Base-by-base conservation (phyloP, 1,284 basidiomycete species). In the Marasmius sp. region DNA sequence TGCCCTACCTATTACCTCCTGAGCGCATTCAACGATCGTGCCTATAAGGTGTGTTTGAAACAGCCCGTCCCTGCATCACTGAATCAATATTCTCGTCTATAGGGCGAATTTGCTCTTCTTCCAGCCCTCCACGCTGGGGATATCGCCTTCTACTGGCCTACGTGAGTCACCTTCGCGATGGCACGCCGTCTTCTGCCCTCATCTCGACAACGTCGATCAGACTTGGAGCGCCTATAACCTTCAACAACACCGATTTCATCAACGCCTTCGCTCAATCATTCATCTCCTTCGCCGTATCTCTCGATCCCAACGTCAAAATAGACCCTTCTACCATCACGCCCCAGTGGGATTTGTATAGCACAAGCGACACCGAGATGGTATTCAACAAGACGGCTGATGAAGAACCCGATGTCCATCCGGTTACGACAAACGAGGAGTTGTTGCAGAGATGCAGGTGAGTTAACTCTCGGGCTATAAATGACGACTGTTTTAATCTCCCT, bases 1-100 rank as follows among this genome's bases (percentile, higher is more conserved):
- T 73, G 68, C 48, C 71, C 71, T 11, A 65, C 67, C 8, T 71
- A 68, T 60, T 64, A 52, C 53, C 36, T 67, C 6, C 55, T 69
- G 22, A 20, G 56, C 9, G 69, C 67, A 1, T 70, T 70, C 60
- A 43, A 47, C 7, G 58, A 34, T 11, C 39, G 34, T 8, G 22
- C 52, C 6, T 69, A 48, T 51, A 71, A 70, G 65, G 69, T 70
- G 36, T 18, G 64, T 60, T 48, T 36, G n/a, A 53, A 1, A 10
- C 14, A 16, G 3, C 20, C 6, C 16, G n/a, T 49, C 33, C 45
- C 43, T 37, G n/a, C 34, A 22, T 22, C 38, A 3, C 9, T 48
- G 16, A 37, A 34, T 52, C 27, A 27, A 27, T 27, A 45, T 38
- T 8, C 47, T 14, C 14, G 51, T 6, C 18, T 12, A 2, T 1